A percentile compares a stretch with the other conserved stretches of the same genome.
Evolutionary conservation across 208 protist genomes (phyloP).

Genomic region (Leishmania mexicana): DNA sequence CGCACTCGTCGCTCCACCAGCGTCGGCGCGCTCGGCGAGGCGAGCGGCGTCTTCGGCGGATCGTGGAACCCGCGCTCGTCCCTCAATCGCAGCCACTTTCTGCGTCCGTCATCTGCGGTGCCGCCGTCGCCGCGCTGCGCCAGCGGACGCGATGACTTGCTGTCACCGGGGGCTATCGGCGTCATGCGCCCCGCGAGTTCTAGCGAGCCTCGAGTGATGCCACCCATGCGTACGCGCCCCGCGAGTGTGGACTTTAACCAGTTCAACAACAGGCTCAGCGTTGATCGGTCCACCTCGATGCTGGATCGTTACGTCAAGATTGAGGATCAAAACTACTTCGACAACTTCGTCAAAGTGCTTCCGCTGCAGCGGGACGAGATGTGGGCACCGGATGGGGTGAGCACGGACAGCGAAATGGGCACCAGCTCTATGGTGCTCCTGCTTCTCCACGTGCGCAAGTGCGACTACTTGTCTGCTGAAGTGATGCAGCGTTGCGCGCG

Average conservation of each 20-base stretch:
- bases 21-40: constrained; percentile 27
- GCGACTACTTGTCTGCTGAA: constrained; percentile 43
- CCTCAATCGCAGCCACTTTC: constrained; percentile 51
- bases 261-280: constrained; percentile 64
- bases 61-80: constrained; percentile 29
- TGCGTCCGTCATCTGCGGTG: constrained; percentile 39
- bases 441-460: constrained; percentile 75
- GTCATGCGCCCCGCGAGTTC: constrained; percentile 31
- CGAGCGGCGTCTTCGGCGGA: constrained; percentile 24
- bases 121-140: constrained; percentile 33
- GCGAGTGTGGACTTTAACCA: constrained; percentile 78
- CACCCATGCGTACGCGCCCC: constrained; percentile 33
- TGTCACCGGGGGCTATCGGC: constrained; percentile 27
- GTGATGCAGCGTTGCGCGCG: constrained; percentile 36
- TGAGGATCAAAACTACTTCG: constrained; percentile 89
- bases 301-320: constrained; percentile 90
- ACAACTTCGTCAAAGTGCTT: constrained; percentile 70
- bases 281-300: constrained; percentile 59
- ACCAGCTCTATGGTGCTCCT: constrained; percentile 58
- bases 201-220: constrained; percentile 35
- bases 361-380: constrained; percentile 71
- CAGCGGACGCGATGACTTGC: constrained; percentile 23
- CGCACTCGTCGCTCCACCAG: constrained; percentile 26
- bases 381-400: constrained; percentile 53
- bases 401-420: constrained; percentile 19